These are phyloP conservation scores for Aspergillus pseudoglaucus DNA, from an alignment of 2,329 filamentous ascomycete genomes.

Conservation along the genomic window DNA sequence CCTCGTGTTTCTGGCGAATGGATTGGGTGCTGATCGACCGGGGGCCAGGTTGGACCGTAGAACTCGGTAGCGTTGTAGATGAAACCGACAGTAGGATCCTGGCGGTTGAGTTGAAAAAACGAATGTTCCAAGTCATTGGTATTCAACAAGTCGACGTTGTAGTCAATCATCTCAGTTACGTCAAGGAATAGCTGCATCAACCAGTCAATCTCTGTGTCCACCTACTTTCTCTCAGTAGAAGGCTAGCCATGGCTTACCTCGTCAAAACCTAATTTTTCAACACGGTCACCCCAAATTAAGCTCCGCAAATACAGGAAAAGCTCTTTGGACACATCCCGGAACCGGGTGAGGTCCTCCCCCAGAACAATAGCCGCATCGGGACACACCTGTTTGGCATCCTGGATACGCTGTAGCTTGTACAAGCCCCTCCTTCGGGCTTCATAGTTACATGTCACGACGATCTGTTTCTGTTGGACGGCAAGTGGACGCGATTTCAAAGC, in stretches of 20 bases:
- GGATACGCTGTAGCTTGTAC: slow-evolving; percentile 76
- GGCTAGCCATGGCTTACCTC: slow-evolving; percentile 53
- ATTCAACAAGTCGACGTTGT: slow-evolving; percentile 70
- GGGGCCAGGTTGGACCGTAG: slow-evolving; percentile 58
- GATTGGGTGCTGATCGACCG: slow-evolving; percentile 3
- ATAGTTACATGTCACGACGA: slow-evolving; percentile 91
- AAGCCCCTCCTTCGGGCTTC: slow-evolving; percentile 63
- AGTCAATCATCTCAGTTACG: slow-evolving; percentile 77
- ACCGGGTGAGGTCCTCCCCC: slow-evolving; percentile 78
- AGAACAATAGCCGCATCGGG: slow-evolving; percentile 80
- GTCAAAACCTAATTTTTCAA: slow-evolving; percentile 82
- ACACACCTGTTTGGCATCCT: slow-evolving; percentile 70
- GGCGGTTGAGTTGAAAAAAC: slow-evolving; percentile 70
- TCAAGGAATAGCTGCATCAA: slow-evolving; percentile 59
- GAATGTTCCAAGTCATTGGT: slow-evolving; percentile 56
- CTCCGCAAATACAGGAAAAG: slow-evolving; percentile 66
- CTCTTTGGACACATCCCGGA: slow-evolving; percentile 77
- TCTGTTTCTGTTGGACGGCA: slow-evolving; percentile 87
- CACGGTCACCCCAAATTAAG: slow-evolving; percentile 70
- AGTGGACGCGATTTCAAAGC: slow-evolving; percentile 65
- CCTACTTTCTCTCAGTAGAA: slow-evolving; percentile 1
- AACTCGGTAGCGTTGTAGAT: slow-evolving; percentile 63
- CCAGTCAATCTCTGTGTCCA: not conserved
- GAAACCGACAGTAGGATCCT: slow-evolving; percentile 76
- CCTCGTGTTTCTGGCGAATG: slow-evolving; percentile 15